These are phyloP conservation scores for Penicillium sp. DNA, from an alignment of 2,329 filamentous ascomycete species.

Conservation along the genomic window DNA sequence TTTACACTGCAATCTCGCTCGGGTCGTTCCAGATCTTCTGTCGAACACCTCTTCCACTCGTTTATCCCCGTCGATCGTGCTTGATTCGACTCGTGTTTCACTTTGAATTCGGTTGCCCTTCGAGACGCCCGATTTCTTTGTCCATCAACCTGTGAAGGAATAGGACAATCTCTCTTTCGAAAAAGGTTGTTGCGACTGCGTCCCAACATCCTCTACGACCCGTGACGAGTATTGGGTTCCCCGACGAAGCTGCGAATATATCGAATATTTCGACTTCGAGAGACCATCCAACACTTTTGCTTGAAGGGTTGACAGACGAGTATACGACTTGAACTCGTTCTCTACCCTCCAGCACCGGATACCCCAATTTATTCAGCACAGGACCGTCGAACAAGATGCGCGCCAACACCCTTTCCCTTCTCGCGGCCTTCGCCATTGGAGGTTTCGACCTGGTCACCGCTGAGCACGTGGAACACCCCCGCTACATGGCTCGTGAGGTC, in stretches of 20 bases:
- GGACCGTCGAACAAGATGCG: slow-evolving; percentile 38
- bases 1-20: slow-evolving; percentile 11
- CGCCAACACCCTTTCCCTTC: slow-evolving; percentile 35
- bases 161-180: not conserved
- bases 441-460: slow-evolving; percentile 43
- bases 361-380: slow-evolving; percentile 14
- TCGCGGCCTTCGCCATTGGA: slow-evolving; percentile 44
- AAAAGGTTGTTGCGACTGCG: slow-evolving; percentile 24
- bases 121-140: slow-evolving; percentile 24
- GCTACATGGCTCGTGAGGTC: slow-evolving; percentile 43
- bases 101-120: slow-evolving; percentile 29
- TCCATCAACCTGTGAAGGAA: slow-evolving; percentile 10
- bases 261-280: not conserved
- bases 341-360: slow-evolving; percentile 23
- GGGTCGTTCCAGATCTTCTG: slow-evolving; percentile 28
- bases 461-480: slow-evolving; percentile 40
- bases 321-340: slow-evolving; percentile 22
- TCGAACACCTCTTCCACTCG: slow-evolving; percentile 28
- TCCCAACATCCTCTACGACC: slow-evolving; percentile 17
- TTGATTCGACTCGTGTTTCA: slow-evolving; percentile 28
- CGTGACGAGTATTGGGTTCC: not conserved
- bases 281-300: not conserved
- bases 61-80: slow-evolving; percentile 23
- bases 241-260: slow-evolving; percentile 7
- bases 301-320: slow-evolving; percentile 30